phyloP scores from a whole-genome alignment of 2,329 filamentous ascomycete species.

The Hypoxylon sp. region DNA sequence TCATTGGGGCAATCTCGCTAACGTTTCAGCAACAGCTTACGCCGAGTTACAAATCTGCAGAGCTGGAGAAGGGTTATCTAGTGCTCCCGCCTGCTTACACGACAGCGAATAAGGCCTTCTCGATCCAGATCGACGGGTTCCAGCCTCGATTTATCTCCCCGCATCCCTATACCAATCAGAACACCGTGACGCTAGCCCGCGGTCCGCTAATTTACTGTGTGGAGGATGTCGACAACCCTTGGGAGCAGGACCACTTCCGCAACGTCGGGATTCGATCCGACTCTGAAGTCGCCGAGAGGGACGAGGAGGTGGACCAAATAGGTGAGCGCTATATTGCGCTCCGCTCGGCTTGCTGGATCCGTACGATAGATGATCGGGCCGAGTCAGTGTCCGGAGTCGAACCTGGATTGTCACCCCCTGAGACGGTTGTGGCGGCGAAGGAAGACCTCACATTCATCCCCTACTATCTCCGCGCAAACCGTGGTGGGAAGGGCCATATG shows the following conservation, averaged over 20 bases:
- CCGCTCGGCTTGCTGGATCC: conserved; percentile 45
- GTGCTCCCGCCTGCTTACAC: conserved; percentile 57
- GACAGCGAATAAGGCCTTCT: conserved; percentile 55
- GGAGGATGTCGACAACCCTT: conserved; percentile 68
- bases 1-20: conserved; percentile 31
- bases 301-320: conserved; percentile 40
- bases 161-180: conserved; percentile 67
- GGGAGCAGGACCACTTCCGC: conserved; percentile 68
- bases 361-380: conserved; percentile 40
- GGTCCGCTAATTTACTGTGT: conserved; percentile 71
- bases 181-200: conserved; percentile 64
- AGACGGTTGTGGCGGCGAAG: conserved; percentile 38
- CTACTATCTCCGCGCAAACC: conserved; percentile 66
- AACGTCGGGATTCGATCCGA: conserved; percentile 50
- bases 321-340: conserved; percentile 48
- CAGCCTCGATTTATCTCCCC: conserved; percentile 62
- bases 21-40: conserved; percentile 48
- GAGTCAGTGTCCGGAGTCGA: conserved; percentile 37
- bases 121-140: conserved; percentile 59
- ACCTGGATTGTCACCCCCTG: conserved; percentile 42
- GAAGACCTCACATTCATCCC: conserved; percentile 62
- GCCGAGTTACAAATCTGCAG: conserved; percentile 49
- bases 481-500: conserved; percentile 66
- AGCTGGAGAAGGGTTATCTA: conserved; percentile 63
- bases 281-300: conserved; percentile 40